These are phyloP conservation scores for Cutaneotrichosporon cutaneum DNA, from an alignment of 1,284 basidiomycete genomes.

Conservation along the genomic window DNA sequence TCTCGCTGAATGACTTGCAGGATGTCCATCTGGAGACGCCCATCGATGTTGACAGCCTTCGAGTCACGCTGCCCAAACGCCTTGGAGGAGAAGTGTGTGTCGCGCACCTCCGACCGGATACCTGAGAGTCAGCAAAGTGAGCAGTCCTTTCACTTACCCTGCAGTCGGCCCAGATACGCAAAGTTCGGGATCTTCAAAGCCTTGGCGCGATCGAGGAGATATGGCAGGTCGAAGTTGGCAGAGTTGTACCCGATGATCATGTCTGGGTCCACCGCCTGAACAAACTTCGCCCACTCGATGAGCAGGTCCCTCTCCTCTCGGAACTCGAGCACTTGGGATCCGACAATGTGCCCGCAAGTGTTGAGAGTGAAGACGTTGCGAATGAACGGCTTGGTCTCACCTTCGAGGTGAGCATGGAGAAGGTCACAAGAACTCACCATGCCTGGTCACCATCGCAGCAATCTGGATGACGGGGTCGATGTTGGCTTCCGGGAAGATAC, in stretches of 20 bases:
- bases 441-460: conserved; percentile 93
- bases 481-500: conserved; percentile 86
- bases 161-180: conserved; percentile 73
- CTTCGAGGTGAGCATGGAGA: conserved; percentile 54
- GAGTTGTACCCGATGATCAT: conserved; percentile 94
- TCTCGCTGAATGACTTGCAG: conserved; percentile 96
- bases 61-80: conserved; percentile 93
- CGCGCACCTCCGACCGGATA: conserved; percentile 72
- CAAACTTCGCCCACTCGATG: conserved; percentile 76
- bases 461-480: conserved; percentile 94
- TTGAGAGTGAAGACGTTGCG: conserved; percentile 95
- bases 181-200: conserved; percentile 71
- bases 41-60: conserved; percentile 84
- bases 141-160: conserved; percentile 56
- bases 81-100: conserved; percentile 92
- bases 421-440: conserved; percentile 61
- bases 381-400: conserved; percentile 85
- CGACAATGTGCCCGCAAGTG: conserved; percentile 87
- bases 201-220: conserved; percentile 83
- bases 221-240: conserved; percentile 87
- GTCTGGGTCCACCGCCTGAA: conserved; percentile 84
- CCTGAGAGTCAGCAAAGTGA: conserved; percentile 55
- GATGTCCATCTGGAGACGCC: conserved; percentile 86
- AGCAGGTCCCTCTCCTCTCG: conserved; percentile 72
- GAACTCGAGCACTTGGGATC: conserved; percentile 87